These are phyloP conservation scores for Pyricularia pennisetigena DNA, from an alignment of 2,329 filamentous ascomycete species.

Conservation along the genomic window DNA sequence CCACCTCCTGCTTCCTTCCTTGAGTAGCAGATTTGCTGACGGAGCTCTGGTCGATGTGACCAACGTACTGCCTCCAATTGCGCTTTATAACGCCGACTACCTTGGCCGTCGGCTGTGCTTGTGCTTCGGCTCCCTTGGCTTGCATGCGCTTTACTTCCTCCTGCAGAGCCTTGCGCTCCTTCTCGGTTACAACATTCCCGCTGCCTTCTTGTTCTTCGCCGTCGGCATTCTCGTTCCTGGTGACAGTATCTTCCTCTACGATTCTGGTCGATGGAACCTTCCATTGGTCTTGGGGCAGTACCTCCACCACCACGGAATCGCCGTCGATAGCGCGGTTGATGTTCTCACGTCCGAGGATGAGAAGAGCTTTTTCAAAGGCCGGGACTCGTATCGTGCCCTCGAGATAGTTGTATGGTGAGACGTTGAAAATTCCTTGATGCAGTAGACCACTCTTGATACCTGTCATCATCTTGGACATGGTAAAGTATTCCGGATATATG, in stretches of 20 bases:
- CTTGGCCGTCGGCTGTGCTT: slow-evolving; percentile 79
- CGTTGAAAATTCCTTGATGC: slow-evolving; percentile 92
- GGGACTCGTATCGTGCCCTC: slow-evolving; percentile 87
- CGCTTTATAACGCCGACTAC: slow-evolving; percentile 89
- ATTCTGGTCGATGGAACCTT: slow-evolving; percentile 93
- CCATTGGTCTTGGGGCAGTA: slow-evolving; percentile 92
- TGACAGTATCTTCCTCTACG: slow-evolving; percentile 85
- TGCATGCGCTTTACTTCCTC: slow-evolving; percentile 86
- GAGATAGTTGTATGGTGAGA: slow-evolving; percentile 95
- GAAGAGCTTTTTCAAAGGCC: slow-evolving; percentile 78
- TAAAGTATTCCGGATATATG: slow-evolving; percentile 84
- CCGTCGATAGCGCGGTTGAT: slow-evolving; percentile 92
- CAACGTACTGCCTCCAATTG: slow-evolving; percentile 97
- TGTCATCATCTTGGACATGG: slow-evolving; percentile 87
- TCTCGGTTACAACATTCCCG: slow-evolving; percentile 72
- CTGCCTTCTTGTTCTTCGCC: slow-evolving; percentile 63
- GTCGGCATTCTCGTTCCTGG: slow-evolving; percentile 89
- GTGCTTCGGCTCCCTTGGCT: slow-evolving; percentile 63
- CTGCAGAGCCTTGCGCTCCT: slow-evolving; percentile 76
- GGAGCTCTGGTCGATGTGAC: slow-evolving; percentile 83
- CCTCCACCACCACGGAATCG: slow-evolving; percentile 85
- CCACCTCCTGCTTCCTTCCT: slow-evolving; percentile 77
- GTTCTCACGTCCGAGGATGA: slow-evolving; percentile 86
- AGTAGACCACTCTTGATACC: slow-evolving; percentile 80
- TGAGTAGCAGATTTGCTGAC: slow-evolving; percentile 64